Evolutionary conservation across 306 rosid species (phyloP), one percentile per base, ranked within the genome.

Genomic region (Senna siamea): DNA sequence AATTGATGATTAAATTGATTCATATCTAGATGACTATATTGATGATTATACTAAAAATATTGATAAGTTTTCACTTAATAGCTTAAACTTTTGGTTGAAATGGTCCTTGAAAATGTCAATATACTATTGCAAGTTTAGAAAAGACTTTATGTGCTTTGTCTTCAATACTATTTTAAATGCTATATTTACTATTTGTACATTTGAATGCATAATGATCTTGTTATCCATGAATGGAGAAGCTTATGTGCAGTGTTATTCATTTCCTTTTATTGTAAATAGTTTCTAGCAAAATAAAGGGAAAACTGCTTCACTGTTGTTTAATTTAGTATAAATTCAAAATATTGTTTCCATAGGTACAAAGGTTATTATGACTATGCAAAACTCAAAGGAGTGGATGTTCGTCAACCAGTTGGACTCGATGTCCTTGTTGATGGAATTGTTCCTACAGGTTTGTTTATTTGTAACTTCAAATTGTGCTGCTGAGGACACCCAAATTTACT

Each of bases 361-460:
- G 93, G 93, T 23, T 91, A 65, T 75, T 50, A 85, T 77, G 93
- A 91, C 52, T 83, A 62, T 66, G 79, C 84, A 19, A 83, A 80
- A 68, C 79, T 79, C 40, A 87, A 87, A 70, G 92, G 90, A 68
- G 72, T 83, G 51, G 62, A 87, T 80, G 78, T 85, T 60, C 85
- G 83, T 22, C 59, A 11, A 34, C 83, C 92, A 5, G 87, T 88
- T 75, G 97, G 92, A 68, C 86, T 91, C 38, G 93, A 91, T 74
- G 75, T 91, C 61, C 79, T 91, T 71, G 80, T 91, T 64, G 92
- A 87, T 78, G 97, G 97, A 73, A 88, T 85, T 67, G 90, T 88
- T 75, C 97, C 88, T 2, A 85, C 93, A 79, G 93, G 97, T 88
- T 66, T 18, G 61, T 48, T 77, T 10, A 57, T 62, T 23, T 44